A percentile compares a stretch with the other conserved stretches of the same genome.
These are phyloP conservation scores for Suillus discolor DNA, from an alignment of 768 basidiomycete species.

Conservation along the genomic window DNA sequence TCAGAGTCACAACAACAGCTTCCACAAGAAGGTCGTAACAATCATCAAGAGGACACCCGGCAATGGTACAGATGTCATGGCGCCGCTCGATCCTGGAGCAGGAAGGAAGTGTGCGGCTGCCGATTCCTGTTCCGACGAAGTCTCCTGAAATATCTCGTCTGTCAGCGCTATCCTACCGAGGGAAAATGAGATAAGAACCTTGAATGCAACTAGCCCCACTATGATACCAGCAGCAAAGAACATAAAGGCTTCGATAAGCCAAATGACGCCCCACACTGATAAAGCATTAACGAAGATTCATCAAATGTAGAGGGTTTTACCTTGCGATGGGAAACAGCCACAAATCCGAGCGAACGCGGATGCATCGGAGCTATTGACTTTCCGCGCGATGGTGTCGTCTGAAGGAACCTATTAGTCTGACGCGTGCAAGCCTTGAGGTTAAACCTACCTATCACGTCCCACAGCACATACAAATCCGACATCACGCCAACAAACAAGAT, in stretches of 20 bases:
- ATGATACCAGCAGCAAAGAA: slow-evolving; percentile 80
- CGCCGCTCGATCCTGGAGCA: slow-evolving; percentile 51
- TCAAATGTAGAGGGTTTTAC: slow-evolving; percentile 33
- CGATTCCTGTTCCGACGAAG: slow-evolving; percentile 53
- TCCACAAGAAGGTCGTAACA: slow-evolving; percentile 28
- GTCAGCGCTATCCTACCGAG: not conserved
- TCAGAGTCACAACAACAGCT: slow-evolving; percentile 10
- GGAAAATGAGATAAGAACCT: slow-evolving; percentile 45
- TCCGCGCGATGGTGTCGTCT: slow-evolving; percentile 86
- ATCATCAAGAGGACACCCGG: slow-evolving; percentile 25
- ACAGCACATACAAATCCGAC: slow-evolving; percentile 85
- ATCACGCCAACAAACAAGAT: slow-evolving; percentile 84
- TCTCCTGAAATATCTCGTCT: slow-evolving; percentile 45
- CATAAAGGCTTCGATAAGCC: slow-evolving; percentile 73
- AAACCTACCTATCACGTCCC: slow-evolving; percentile 79
- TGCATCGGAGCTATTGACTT: slow-evolving; percentile 88
- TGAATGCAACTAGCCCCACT: slow-evolving; percentile 80
- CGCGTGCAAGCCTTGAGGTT: not conserved
- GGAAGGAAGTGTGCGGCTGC: slow-evolving; percentile 62
- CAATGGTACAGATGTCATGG: slow-evolving; percentile 31
- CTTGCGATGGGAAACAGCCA: slow-evolving; percentile 84
- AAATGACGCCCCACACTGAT: slow-evolving; percentile 86
- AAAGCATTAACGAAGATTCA: slow-evolving; percentile 5
- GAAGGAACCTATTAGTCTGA: slow-evolving; percentile 7
- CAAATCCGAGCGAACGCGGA: slow-evolving; percentile 82